Conservation (phyloP, 164 flowering plant genomes). For the Sextonia rubra region DNA sequence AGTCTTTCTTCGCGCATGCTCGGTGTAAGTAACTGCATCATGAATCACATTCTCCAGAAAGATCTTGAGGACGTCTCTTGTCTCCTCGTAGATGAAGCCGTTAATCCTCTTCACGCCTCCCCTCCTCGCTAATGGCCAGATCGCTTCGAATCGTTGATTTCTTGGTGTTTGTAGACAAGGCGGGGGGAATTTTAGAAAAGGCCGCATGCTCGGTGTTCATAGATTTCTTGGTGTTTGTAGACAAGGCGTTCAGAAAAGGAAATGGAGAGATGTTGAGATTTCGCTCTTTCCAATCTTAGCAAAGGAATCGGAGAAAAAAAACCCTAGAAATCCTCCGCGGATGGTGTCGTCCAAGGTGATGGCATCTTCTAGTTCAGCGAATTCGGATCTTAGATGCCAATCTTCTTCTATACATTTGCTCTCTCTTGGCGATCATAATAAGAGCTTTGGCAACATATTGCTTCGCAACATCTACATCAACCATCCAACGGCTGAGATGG, state of each 20-base stretch:
- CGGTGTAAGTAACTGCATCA: too few species aligned
- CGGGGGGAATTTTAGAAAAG: too few species aligned
- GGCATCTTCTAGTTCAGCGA: conserved; percentile 26
- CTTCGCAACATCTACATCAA: conserved; percentile 29
- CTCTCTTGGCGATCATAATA: not conserved
- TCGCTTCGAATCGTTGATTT: too few species aligned
- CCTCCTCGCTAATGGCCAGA: too few species aligned
- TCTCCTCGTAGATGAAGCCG: too few species aligned
- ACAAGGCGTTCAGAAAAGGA: not conserved
- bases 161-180: too few species aligned
- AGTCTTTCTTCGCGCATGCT: too few species aligned
- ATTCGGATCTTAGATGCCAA: conserved; percentile 45
- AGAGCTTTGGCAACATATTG: conserved; percentile 16
- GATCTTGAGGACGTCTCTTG: too few species aligned
- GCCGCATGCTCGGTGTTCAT: too few species aligned
- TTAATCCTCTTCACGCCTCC: too few species aligned
- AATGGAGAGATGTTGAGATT: not conserved
- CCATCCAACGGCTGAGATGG: conserved; percentile 25
- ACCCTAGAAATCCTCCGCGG: conserved; percentile 6
- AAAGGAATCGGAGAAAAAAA: not conserved
- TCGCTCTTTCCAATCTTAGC: not conserved
- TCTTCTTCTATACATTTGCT: conserved; percentile 27
- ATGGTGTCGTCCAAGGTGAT: conserved; percentile 18
- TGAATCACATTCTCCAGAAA: too few species aligned
- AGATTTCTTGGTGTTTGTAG: too few species aligned